Base-by-base conservation (phyloP, 768 basidiomycete genomes). In the Saitozyma podzolica region DNA sequence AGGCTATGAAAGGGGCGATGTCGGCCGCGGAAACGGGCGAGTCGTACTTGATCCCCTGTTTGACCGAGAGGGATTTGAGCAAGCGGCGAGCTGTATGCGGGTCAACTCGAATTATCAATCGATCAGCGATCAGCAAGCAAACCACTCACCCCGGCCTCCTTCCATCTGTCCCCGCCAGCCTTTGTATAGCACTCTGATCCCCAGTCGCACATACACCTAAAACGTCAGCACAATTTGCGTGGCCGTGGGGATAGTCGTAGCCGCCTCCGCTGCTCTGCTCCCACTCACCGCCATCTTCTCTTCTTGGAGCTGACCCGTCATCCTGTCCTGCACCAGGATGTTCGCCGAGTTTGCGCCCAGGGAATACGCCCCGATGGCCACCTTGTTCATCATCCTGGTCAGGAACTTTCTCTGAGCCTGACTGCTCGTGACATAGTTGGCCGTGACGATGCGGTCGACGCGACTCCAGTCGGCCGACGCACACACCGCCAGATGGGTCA, bases 381-480 rank as follows among this genome's bases (percentile, higher is more conserved):
- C 86, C 80, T 92, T 93, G 20, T 86, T 84, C 57, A 97, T 84
- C 45, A 97, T 84, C 82, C 89, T 91, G 64, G 92, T 92, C 75
- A 94, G 90, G 89, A 92, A 97, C 81, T 99, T 99, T 73, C 95
- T 83, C 83, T 98, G 94, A 64, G 95, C 95, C 82, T 96, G 92
- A 67, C 85, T 87, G 6, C 91, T 88, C 0, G 94, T 97, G 3
- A 97, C 94, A 68, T 91, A 99, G 75, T 95, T 93, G 16, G 90
- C 88, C 11, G 95, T 93, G 50, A 96, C 86, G 66, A 98, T 91
- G 65, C 88, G 79, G 71, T 96, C 89, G 39, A 98, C 88, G 63
- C 87, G 85, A 43, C 84, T 86, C 92, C 94, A 97, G 77, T 98
- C 96, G 68, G 88, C 85, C 66, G 88, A 90, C 9, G 96, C 93